Conservation (phyloP, 1,139 yeast species). For the Blastobotrys serpentis region DNA sequence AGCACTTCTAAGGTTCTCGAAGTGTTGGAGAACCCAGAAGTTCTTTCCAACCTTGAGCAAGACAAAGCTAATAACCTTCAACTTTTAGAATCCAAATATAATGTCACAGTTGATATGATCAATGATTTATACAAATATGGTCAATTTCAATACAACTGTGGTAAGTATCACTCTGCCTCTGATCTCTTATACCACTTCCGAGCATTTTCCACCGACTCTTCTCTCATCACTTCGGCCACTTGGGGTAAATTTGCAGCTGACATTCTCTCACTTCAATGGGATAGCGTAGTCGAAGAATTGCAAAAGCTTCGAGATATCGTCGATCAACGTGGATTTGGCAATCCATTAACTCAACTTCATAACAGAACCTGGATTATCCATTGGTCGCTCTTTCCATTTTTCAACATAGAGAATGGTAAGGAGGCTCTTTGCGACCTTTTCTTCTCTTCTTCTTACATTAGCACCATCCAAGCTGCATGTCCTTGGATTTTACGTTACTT, state of each 20-base stretch:
- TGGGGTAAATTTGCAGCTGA: conserved; percentile 64
- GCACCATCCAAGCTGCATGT: conserved; percentile 63
- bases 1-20: conserved; percentile 49
- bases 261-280: conserved; percentile 52
- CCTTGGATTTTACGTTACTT: conserved; percentile 66
- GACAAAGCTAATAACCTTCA: conserved; percentile 53
- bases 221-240: conserved; percentile 53
- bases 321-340: conserved; percentile 52
- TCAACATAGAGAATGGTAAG: conserved; percentile 48
- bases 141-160: conserved; percentile 58
- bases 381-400: conserved; percentile 62
- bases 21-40: conserved; percentile 50
- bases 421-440: conserved; percentile 55
- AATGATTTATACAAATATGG: conserved; percentile 55
- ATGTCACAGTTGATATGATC: conserved; percentile 50
- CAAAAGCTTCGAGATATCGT: conserved; percentile 54
- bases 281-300: conserved; percentile 51
- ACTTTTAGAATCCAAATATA: conserved; percentile 45
- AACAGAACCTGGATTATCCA: conserved; percentile 65
- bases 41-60: conserved; percentile 47
- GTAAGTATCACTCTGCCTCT: conserved; percentile 57
- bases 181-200: conserved; percentile 57
- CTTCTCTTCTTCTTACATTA: conserved; percentile 56
- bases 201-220: conserved; percentile 51
- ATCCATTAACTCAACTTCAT: conserved; percentile 57